Evolutionary conservation across 768 basidiomycete genomes (phyloP).

Genomic region (Butyriboletus loyo): DNA sequence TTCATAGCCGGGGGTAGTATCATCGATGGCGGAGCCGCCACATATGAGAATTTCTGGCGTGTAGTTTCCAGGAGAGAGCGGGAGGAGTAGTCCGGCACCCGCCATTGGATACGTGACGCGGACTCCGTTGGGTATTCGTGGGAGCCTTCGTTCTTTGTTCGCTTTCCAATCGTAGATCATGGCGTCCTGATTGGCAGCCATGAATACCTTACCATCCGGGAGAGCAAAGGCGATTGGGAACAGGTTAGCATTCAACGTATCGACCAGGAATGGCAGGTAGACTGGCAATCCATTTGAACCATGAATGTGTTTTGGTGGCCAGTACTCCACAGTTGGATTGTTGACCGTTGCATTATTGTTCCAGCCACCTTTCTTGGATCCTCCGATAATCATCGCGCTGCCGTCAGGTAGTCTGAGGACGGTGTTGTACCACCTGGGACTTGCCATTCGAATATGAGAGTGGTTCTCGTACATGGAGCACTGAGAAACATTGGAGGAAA

Average conservation of each 20-base stretch:
- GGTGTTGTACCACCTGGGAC: slow-evolving; percentile 80
- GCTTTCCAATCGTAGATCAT: slow-evolving; percentile 76
- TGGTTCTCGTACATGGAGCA: slow-evolving; percentile 72
- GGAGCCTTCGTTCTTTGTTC: slow-evolving; percentile 60
- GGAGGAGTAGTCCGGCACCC: slow-evolving; percentile 70
- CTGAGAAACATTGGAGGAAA: slow-evolving; percentile 39
- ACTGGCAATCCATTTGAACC: slow-evolving; percentile 67
- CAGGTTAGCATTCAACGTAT: slow-evolving; percentile 78
- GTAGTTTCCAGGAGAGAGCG: slow-evolving; percentile 63
- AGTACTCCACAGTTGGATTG: slow-evolving; percentile 82
- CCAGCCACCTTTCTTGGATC: slow-evolving; percentile 81
- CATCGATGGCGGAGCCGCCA: slow-evolving; percentile 69
- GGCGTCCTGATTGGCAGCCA: slow-evolving; percentile 76
- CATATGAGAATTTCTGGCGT: slow-evolving; percentile 70
- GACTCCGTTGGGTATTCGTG: slow-evolving; percentile 69
- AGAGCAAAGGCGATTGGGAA: slow-evolving; percentile 75
- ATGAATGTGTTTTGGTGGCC: slow-evolving; percentile 72
- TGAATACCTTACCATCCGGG: slow-evolving; percentile 66
- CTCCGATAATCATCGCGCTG: slow-evolving; percentile 82
- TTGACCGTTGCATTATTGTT: slow-evolving; percentile 79
- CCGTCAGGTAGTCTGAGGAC: slow-evolving; percentile 68
- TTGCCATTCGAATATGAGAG: slow-evolving; percentile 62
- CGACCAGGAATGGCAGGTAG: slow-evolving; percentile 56
- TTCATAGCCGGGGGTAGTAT: slow-evolving; percentile 53
- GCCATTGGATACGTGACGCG: slow-evolving; percentile 85